Base-by-base conservation (phyloP, 805 yeast genomes). In the Wickerhamiella lipophila region DNA sequence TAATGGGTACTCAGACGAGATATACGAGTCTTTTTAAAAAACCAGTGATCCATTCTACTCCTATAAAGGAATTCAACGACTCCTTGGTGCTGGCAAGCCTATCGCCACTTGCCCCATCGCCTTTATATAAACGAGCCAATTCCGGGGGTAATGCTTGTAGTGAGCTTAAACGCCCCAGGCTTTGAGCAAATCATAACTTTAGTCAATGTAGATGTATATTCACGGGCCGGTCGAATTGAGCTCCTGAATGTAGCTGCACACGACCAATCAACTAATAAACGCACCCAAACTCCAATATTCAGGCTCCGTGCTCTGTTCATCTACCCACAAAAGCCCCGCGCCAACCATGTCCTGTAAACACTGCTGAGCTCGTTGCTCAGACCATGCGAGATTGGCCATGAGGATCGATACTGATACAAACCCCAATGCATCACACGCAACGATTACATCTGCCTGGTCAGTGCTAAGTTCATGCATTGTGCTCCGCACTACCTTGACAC, bases 321-420 rank as follows among this genome's bases (percentile, higher is more conserved):
- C 97, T 0, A 87, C 67, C 98, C 98, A 89, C 12, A 89, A 66
- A 48, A 86, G 70, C 3, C 97, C 96, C 46, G 73, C 73, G 53
- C 81, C 71, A 1, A 88, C 81, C 85, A 89, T 78, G 42, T 83
- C 89, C 34, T 83, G 80, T 4, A 89, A 59, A 3, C 79, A 80
- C 0, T 78, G 66, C 53, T 72, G 72, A 47, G 83, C 72, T 49
- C 95, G 68, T 2, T 75, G 67, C 2, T 60, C 59, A 45, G 73
- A 77, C 98, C 98, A 89, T 1, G 71, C 71, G 51, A 80, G 75
- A 59, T 89, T 92, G 56, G 81, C 96, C 12, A 72, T 62, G 34
- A 89, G 65, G 25, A 87, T 62, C 1, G 77, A 65, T 6, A 72
- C 70, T 3, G 84, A 73, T 1, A 86, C 84, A 60, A 70, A 83